Conservation (phyloP, 2,329 filamentous ascomycete species). For the Dactylellina haptotyla region DNA sequence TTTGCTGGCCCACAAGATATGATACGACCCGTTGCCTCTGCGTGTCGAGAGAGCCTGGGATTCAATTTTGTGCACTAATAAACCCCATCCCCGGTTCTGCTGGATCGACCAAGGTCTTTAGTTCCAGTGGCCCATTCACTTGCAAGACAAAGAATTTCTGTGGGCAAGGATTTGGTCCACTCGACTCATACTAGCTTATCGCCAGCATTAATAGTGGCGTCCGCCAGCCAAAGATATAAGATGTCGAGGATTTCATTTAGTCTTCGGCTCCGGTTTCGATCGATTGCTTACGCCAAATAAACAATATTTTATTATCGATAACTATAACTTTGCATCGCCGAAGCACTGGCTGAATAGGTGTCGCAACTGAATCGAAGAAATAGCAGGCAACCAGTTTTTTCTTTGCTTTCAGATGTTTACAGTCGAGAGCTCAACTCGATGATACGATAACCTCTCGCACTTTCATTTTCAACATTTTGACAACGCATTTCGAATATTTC, state of each 20-base stretch:
- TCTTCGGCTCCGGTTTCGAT: not conserved
- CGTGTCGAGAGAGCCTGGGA: conserved; percentile 7
- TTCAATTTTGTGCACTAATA: too few species aligned
- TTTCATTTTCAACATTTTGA: too few species aligned
- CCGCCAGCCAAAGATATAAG: conserved; percentile 20
- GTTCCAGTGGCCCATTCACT: not conserved
- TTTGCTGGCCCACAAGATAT: conserved; percentile 5
- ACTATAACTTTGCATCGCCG: too few species aligned
- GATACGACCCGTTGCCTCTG: conserved; percentile 9
- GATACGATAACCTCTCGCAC: too few species aligned
- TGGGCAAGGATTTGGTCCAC: too few species aligned
- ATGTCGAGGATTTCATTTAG: not conserved
- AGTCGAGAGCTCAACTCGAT: too few species aligned
- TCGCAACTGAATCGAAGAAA: too few species aligned
- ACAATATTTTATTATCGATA: not conserved
- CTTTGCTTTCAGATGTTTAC: too few species aligned
- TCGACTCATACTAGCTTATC: conserved; percentile 7
- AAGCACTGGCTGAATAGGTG: too few species aligned
- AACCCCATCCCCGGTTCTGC: conserved; percentile 1
- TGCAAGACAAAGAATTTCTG: too few species aligned
- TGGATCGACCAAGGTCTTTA: not conserved
- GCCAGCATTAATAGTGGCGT: not conserved
- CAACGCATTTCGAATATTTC: not conserved
- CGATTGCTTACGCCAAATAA: conserved; percentile 1
- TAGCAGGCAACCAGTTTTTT: too few species aligned